Conservation (phyloP, 1,284 basidiomycete genomes). For the Butyriboletus appendiculatus region DNA sequence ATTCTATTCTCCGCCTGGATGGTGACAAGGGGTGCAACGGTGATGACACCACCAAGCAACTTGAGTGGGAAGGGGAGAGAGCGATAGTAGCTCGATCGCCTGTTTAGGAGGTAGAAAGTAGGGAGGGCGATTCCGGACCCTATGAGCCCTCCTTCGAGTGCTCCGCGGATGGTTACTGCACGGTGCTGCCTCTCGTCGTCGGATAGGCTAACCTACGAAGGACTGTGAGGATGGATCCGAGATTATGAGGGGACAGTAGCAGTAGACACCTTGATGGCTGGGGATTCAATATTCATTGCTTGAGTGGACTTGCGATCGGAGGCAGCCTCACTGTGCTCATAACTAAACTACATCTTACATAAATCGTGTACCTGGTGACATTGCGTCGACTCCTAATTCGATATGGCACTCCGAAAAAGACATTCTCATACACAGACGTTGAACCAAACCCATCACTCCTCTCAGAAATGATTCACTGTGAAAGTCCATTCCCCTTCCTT, state of each 20-base stretch:
- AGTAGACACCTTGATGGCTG: slow-evolving; percentile 25
- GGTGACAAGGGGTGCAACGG: slow-evolving; percentile 69
- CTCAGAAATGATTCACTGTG: slow-evolving; percentile 88
- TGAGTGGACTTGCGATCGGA: slow-evolving; percentile 3
- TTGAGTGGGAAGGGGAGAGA: slow-evolving; percentile 75
- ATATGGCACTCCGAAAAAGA: slow-evolving; percentile 13
- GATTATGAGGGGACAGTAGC: background rate
- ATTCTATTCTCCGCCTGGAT: slow-evolving; percentile 82
- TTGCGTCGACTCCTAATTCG: background rate
- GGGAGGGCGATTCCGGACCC: slow-evolving; percentile 57
- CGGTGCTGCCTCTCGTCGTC: slow-evolving; percentile 54
- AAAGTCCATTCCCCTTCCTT: slow-evolving; percentile 92
- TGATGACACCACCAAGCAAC: slow-evolving; percentile 65
- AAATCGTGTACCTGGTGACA: slow-evolving; percentile 10
- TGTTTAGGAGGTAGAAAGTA: slow-evolving; percentile 58
- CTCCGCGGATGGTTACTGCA: slow-evolving; percentile 58
- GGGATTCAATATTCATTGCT: background rate
- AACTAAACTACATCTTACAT: slow-evolving; percentile 10
- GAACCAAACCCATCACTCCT: background rate
- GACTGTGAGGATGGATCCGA: background rate
- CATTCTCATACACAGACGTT: background rate
- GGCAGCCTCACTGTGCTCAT: slow-evolving; percentile 2
- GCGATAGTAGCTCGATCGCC: slow-evolving; percentile 63
- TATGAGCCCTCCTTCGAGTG: slow-evolving; percentile 59
- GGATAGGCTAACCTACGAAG: slow-evolving; percentile 40